Percentiles rank a stretch among this genome's conserved stretches.
phyloP scores from a whole-genome alignment of 2,329 filamentous ascomycete species.

The Alternaria sp. region DNA sequence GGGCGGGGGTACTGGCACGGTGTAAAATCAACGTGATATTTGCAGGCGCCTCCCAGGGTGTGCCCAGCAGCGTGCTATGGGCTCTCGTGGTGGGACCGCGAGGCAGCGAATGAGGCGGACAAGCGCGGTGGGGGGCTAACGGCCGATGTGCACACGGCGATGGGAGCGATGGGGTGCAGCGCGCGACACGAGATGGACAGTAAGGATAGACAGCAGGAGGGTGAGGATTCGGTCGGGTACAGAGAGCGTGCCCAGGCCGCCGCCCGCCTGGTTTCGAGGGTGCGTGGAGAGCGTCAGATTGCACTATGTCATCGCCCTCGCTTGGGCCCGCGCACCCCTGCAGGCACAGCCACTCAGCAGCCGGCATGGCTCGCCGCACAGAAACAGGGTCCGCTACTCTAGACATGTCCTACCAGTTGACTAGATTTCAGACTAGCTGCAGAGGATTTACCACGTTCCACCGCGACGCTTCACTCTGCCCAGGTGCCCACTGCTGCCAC shows the following conservation, averaged over 20 bases:
- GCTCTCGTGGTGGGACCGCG: slow-evolving; percentile 7
- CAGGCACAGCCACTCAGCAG: background rate
- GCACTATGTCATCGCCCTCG: slow-evolving; percentile 19
- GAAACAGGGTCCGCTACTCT: slow-evolving; percentile 6
- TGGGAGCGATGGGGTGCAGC: background rate
- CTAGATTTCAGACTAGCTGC: background rate
- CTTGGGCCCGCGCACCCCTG: slow-evolving; percentile 11
- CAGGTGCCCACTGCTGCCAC: background rate
- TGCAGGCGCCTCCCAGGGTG: slow-evolving; percentile 16
- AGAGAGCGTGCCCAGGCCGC: background rate
- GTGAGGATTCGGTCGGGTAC: slow-evolving; percentile 3
- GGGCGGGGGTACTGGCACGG: slow-evolving; percentile 8
- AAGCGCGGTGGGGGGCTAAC: slow-evolving; percentile 12
- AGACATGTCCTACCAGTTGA: background rate
- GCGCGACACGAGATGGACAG: background rate
- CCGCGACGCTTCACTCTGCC: slow-evolving; percentile 3
- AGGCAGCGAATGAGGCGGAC: slow-evolving; percentile 19
- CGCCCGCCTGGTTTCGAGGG: slow-evolving; percentile 8
- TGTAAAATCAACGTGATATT: slow-evolving; percentile 20
- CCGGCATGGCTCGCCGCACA: background rate
- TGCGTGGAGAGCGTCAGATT: slow-evolving; percentile 8
- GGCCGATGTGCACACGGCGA: background rate
- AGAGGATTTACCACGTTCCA: background rate
- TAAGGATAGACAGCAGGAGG: background rate
- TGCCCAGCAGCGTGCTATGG: slow-evolving; percentile 13